These are phyloP conservation scores for Cutaneotrichosporon daszewskae DNA, from an alignment of 1,284 basidiomycete genomes.

Conservation along the genomic window DNA sequence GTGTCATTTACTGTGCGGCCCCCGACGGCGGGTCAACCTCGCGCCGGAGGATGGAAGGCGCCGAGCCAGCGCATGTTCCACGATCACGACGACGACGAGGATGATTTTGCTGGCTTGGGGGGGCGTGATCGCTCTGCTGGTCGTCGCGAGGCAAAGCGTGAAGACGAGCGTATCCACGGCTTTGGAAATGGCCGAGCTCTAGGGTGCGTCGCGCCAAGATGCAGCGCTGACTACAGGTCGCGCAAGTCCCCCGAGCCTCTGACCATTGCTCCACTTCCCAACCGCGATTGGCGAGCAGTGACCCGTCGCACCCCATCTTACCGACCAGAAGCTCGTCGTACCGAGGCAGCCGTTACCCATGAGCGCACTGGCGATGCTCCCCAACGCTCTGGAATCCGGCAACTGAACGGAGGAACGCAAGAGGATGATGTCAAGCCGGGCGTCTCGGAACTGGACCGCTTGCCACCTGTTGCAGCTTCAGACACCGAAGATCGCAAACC, in stretches of 20 bases:
- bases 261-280: constrained; percentile 74
- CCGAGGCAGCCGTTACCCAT: constrained; percentile 29
- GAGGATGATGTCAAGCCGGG: constrained; percentile 17
- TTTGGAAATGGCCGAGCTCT: constrained; percentile 51
- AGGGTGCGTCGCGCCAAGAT: constrained; percentile 40
- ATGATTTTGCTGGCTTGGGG: constrained; percentile 26
- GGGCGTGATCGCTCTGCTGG: background rate
- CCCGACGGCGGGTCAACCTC: constrained; percentile 19
- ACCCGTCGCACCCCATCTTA: constrained; percentile 53
- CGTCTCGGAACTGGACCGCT: constrained; percentile 12
- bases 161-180: constrained; percentile 64
- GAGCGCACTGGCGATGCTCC: constrained; percentile 63
- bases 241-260: constrained; percentile 63
- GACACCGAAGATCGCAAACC: constrained; percentile 6
- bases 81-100: constrained; percentile 35
- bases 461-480: too few relatives aligned
- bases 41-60: constrained; percentile 19
- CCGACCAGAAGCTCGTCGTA: constrained; percentile 57
- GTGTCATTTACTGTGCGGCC: constrained; percentile 46
- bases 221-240: constrained; percentile 33
- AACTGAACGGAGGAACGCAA: constrained; percentile 14
- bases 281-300: constrained; percentile 78
- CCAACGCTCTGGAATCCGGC: constrained; percentile 66
- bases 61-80: constrained; percentile 39
- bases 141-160: background rate